Conservation (phyloP, 306 rosid species). For the Pachyrhizus erosus region DNA sequence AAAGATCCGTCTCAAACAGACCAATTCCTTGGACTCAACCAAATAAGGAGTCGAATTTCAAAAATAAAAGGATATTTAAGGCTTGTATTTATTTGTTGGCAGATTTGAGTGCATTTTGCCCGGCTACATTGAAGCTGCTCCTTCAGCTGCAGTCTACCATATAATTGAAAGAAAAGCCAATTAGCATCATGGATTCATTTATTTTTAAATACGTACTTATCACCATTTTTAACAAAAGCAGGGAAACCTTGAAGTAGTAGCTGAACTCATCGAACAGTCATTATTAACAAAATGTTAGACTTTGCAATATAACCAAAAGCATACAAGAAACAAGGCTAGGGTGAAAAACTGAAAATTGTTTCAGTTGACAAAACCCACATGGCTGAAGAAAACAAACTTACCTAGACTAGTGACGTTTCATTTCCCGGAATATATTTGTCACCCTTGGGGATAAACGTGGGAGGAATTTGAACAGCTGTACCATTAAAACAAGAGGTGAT, state of each 20-base stretch:
- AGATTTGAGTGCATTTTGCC: neutral
- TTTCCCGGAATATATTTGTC: constrained; percentile 73
- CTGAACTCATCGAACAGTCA: constrained; percentile 29
- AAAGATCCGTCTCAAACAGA: neutral
- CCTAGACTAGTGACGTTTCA: constrained; percentile 81
- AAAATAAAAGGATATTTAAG: neutral
- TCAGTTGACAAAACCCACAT: constrained; percentile 21
- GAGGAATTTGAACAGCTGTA: constrained; percentile 86
- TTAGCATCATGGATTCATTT: neutral
- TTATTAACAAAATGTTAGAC: constrained; percentile 29
- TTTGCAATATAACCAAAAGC: constrained; percentile 41
- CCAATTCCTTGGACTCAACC: neutral
- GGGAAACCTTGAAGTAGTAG: constrained; percentile 29
- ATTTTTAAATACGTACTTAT: neutral
- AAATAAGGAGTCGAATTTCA: neutral
- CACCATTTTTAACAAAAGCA: neutral
- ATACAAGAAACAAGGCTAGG: constrained; percentile 37
- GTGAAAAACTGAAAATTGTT: constrained; percentile 30
- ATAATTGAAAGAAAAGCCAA: neutral
- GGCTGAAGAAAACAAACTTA: constrained; percentile 27
- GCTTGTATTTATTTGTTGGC: neutral
- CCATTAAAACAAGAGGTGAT: constrained; percentile 34
- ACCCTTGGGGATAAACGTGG: constrained; percentile 90
- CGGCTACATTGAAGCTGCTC: neutral
- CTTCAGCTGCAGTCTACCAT: neutral